Percentiles rank a stretch among this genome's conserved stretches.
Evolutionary conservation across 345 rosid genomes (phyloP).

Genomic region (Pugionium cornutum): DNA sequence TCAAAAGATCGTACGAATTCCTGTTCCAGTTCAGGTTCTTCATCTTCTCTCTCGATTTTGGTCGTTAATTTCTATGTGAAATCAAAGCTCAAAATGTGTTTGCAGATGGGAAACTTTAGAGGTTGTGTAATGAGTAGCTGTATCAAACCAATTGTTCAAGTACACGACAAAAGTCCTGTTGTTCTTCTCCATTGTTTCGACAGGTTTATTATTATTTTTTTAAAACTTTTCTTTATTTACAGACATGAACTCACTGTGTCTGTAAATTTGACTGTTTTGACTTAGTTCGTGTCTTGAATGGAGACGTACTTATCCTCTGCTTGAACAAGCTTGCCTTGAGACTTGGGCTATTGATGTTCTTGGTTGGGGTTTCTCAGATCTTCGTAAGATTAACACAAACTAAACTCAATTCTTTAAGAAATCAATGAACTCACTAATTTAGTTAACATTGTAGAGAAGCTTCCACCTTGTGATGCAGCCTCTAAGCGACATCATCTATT

Average conservation of each 20-base stretch:
- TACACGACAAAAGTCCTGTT: constrained; percentile 49
- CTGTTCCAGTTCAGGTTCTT: constrained; percentile 61
- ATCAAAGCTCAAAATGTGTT: neutral
- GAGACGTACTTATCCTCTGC: constrained; percentile 66
- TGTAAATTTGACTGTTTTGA: neutral
- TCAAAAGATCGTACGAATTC: constrained; percentile 60
- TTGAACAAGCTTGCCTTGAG: constrained; percentile 75
- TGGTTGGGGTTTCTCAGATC: constrained; percentile 91
- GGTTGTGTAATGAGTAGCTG: constrained; percentile 74
- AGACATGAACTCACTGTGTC: constrained; percentile 4
- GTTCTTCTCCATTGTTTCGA: constrained; percentile 90
- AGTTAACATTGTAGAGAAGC: constrained; percentile 48
- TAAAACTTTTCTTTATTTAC: neutral
- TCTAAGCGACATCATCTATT: constrained; percentile 74
- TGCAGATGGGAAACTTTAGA: constrained; percentile 53
- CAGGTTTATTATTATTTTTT: constrained; percentile 48
- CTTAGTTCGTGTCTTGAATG: constrained; percentile 83
- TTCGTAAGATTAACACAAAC: constrained; percentile 45
- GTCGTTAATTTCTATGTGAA: neutral
- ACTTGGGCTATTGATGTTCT: constrained; percentile 94
- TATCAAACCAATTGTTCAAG: constrained; percentile 51
- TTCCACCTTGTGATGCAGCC: constrained; percentile 68
- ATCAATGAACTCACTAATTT: too few relatives aligned
- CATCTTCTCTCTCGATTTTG: neutral
- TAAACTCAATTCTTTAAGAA: constrained; percentile 3